These are phyloP conservation scores for Aspergillus fumigatiaffinis DNA, from an alignment of 2,329 filamentous ascomycete genomes.

Conservation along the genomic window DNA sequence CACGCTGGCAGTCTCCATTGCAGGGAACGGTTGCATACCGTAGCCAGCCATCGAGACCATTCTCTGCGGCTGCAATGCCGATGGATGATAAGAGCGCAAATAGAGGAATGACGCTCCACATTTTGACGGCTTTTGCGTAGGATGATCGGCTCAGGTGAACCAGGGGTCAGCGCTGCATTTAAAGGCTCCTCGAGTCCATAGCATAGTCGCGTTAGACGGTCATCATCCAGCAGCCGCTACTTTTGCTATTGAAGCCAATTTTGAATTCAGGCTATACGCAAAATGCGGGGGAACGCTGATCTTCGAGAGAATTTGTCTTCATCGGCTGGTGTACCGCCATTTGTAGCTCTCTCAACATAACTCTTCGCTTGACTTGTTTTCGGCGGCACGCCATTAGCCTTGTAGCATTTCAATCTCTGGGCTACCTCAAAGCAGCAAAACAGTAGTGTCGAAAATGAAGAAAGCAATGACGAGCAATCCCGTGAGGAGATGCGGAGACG, in stretches of 20 bases:
- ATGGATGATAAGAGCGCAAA: background rate
- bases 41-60: conserved; percentile 61
- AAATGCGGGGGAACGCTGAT: background rate
- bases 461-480: background rate
- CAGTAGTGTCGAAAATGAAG: background rate
- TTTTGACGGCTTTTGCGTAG: background rate
- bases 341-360: background rate
- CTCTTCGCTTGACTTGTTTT: background rate
- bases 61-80: conserved; percentile 47
- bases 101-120: conserved; percentile 1
- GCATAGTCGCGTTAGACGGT: background rate
- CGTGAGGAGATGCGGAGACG: background rate
- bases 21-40: conserved; percentile 56
- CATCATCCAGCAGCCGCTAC: background rate
- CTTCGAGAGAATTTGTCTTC: background rate
- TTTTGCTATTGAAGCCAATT: background rate
- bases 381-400: background rate
- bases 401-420: background rate
- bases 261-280: background rate
- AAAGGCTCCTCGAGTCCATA: background rate
- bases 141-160: background rate
- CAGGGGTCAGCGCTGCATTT: background rate
- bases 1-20: conserved; percentile 34
- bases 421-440: background rate
- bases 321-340: background rate